These are phyloP conservation scores for Jatropha multifida DNA, from an alignment of 441 rosid species.

Conservation along the genomic window DNA sequence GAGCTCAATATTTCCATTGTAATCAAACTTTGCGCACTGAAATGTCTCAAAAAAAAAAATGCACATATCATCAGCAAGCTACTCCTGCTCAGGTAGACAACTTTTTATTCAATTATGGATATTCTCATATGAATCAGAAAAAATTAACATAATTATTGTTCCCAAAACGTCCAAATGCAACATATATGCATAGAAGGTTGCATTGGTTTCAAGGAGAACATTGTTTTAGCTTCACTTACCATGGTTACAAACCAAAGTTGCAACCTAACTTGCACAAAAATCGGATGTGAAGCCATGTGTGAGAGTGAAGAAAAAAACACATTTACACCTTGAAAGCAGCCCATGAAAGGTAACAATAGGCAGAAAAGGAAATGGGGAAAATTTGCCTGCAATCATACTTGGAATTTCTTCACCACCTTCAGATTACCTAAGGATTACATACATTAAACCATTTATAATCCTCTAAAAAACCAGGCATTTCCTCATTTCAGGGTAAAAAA, in stretches of 20 bases:
- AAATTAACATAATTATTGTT: background rate
- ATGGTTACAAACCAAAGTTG: background rate
- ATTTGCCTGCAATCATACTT: background rate
- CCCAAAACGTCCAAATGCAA: conserved; percentile 66
- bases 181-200: conserved; percentile 26
- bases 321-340: background rate
- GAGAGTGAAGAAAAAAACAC: background rate
- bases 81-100: background rate
- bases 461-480: background rate
- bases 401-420: background rate
- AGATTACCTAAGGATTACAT: background rate
- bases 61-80: background rate
- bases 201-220: conserved; percentile 76
- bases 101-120: background rate
- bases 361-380: too few relatives aligned
- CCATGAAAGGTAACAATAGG: background rate
- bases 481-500: too few relatives aligned
- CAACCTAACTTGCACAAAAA: background rate
- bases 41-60: background rate
- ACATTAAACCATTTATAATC: background rate
- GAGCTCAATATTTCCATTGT: background rate
- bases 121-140: background rate
- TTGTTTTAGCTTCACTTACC: background rate
- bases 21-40: background rate
- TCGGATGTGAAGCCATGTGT: background rate